A percentile compares a stretch with the other conserved stretches of the same genome.
These are phyloP conservation scores for Eremochloa ophiuroides DNA, from an alignment of 176 grass and related monocot species.

Conservation along the genomic window DNA sequence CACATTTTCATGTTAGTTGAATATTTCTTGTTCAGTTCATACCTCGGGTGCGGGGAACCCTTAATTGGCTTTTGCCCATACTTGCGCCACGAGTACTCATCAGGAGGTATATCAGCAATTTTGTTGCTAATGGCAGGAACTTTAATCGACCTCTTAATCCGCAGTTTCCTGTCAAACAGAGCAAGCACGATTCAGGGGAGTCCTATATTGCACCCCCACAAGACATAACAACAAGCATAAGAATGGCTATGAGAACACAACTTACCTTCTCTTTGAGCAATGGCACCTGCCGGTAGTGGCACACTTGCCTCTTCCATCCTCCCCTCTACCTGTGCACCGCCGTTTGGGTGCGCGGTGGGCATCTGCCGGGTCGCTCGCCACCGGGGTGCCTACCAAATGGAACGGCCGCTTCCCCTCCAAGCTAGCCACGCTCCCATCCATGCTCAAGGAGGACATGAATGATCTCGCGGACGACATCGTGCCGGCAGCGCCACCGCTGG, in stretches of 20 bases:
- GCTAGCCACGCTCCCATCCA: slow-evolving; percentile 66
- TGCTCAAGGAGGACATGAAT: slow-evolving; percentile 74
- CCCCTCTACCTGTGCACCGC: slow-evolving; percentile 47
- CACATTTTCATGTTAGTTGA: slow-evolving; percentile 8
- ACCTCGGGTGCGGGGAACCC: slow-evolving; percentile 98
- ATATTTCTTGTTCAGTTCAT: slow-evolving; percentile 29
- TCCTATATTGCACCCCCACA: neutral
- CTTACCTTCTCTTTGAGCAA: slow-evolving; percentile 90
- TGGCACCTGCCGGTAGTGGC: slow-evolving; percentile 59
- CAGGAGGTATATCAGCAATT: slow-evolving; percentile 84
- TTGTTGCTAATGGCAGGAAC: slow-evolving; percentile 97
- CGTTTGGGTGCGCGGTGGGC: slow-evolving; percentile 42
- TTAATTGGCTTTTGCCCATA: slow-evolving; percentile 98
- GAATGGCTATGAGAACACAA: neutral
- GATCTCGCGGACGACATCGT: slow-evolving; percentile 57
- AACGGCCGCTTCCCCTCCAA: slow-evolving; percentile 64
- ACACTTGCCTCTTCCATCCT: slow-evolving; percentile 71
- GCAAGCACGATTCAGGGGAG: neutral
- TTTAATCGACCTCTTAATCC: slow-evolving; percentile 87
- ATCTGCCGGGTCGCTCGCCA: slow-evolving; percentile 43
- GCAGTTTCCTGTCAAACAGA: slow-evolving; percentile 55
- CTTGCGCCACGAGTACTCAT: slow-evolving; percentile 97
- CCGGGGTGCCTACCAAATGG: slow-evolving; percentile 52
- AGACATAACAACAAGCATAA: neutral
- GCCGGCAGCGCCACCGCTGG: neutral